These are phyloP conservation scores for Euphorbia neoarborescens DNA, from an alignment of 441 rosid species.

Conservation along the genomic window DNA sequence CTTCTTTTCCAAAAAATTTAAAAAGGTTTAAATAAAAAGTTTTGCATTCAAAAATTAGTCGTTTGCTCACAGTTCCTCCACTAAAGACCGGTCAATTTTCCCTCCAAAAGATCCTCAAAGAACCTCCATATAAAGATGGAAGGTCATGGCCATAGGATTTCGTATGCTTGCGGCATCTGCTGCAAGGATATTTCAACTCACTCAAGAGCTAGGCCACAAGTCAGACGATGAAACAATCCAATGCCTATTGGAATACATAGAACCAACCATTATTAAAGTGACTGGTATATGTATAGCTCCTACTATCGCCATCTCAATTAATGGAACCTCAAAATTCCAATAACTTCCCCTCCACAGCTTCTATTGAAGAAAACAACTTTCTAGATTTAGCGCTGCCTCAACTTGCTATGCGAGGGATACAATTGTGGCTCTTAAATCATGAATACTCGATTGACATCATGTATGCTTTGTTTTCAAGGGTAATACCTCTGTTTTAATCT, in stretches of 20 bases:
- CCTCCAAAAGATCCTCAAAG: slow-evolving; percentile 32
- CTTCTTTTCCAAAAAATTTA: too few species aligned
- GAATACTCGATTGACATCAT: too few species aligned
- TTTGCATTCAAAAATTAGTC: too few species aligned
- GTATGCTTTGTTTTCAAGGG: too few species aligned
- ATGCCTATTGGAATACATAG: slow-evolving; percentile 51
- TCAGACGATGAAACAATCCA: slow-evolving; percentile 61
- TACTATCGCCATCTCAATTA: slow-evolving; percentile 62
- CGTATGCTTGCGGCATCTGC: slow-evolving; percentile 56
- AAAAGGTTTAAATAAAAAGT: too few species aligned
- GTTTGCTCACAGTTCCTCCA: too few species aligned
- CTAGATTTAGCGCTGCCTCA: too few species aligned
- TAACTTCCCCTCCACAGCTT: slow-evolving; percentile 29
- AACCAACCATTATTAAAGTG: slow-evolving; percentile 54
- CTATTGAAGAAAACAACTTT: too few species aligned
- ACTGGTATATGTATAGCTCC: slow-evolving; percentile 64
- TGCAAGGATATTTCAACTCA: slow-evolving; percentile 58
- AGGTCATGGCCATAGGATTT: slow-evolving; percentile 59
- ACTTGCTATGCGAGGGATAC: too few species aligned
- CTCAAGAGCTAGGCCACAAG: slow-evolving; percentile 56
- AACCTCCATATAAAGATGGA: slow-evolving; percentile 74
- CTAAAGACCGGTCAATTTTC: slow-evolving; percentile 15
- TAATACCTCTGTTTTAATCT: too few species aligned
- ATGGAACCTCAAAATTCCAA: slow-evolving; percentile 53
- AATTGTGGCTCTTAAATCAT: too few species aligned